phyloP scores from a whole-genome alignment of 2,329 filamentous ascomycete genomes.

The Cytospora mali region DNA sequence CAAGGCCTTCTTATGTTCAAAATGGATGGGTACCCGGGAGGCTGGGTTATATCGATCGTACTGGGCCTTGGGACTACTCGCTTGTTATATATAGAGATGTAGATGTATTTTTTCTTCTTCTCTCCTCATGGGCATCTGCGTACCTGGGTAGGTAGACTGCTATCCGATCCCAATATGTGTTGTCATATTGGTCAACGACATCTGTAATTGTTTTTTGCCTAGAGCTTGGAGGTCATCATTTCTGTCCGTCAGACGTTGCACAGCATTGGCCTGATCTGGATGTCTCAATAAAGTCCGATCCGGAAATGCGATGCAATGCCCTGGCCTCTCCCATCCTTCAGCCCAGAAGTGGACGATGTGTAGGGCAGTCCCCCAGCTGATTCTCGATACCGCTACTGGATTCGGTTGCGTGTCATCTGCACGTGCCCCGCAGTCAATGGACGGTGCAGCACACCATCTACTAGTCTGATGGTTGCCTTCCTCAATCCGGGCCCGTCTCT shows the following conservation, averaged over 20 bases:
- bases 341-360: background rate
- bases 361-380: conserved; percentile 11
- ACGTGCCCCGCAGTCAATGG: conserved; percentile 18
- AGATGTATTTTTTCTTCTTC: too few species aligned
- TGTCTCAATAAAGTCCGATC: background rate
- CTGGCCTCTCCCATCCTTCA: background rate
- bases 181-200: background rate
- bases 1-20: background rate
- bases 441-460: conserved; percentile 19
- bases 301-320: background rate
- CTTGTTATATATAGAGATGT: background rate
- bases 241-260: background rate
- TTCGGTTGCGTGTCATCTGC: conserved; percentile 15
- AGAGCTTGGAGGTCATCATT: background rate
- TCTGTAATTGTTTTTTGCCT: background rate
- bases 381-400: conserved; percentile 16
- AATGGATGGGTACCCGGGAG: background rate
- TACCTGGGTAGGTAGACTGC: too few species aligned
- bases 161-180: background rate
- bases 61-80: background rate
- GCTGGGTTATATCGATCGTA: background rate
- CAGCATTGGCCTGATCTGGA: background rate
- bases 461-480: conserved; percentile 14
- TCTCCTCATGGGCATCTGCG: background rate
- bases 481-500: background rate